These are phyloP conservation scores for Trifolium repens DNA, from an alignment of 306 rosid species.

Conservation along the genomic window DNA sequence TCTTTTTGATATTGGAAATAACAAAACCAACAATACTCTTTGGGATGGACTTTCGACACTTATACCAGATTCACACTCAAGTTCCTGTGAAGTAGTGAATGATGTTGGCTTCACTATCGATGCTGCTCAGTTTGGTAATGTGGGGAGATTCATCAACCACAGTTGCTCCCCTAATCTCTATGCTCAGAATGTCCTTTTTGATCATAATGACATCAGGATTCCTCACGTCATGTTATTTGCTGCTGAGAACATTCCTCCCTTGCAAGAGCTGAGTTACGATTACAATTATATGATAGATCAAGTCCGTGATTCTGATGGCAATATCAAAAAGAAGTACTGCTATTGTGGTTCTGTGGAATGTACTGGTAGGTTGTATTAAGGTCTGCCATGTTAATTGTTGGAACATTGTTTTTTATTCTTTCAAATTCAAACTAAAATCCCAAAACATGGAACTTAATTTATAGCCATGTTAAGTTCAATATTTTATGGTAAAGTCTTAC, in stretches of 20 bases:
- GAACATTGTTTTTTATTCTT: slow-evolving; percentile 10
- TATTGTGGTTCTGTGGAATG: slow-evolving; percentile 84
- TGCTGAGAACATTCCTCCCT: slow-evolving; percentile 92
- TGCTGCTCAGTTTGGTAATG: slow-evolving; percentile 75
- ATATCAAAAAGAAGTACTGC: slow-evolving; percentile 77
- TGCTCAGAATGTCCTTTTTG: slow-evolving; percentile 87
- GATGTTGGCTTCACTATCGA: slow-evolving; percentile 82
- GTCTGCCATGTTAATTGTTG: slow-evolving; percentile 3
- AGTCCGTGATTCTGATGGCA: slow-evolving; percentile 78
- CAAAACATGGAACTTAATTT: slow-evolving; percentile 1
- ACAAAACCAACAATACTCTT: slow-evolving; percentile 55
- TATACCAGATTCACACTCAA: slow-evolving; percentile 57
- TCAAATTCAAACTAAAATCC: neutral
- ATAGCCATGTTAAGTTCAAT: neutral
- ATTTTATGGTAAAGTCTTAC: neutral
- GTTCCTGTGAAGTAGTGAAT: slow-evolving; percentile 55
- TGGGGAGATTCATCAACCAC: slow-evolving; percentile 92
- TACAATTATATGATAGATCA: slow-evolving; percentile 78
- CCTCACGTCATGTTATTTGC: slow-evolving; percentile 95
- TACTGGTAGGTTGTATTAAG: slow-evolving; percentile 85
- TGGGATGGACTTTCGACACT: slow-evolving; percentile 77
- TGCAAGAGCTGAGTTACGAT: slow-evolving; percentile 84
- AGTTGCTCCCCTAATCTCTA: slow-evolving; percentile 95
- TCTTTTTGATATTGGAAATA: slow-evolving; percentile 88
- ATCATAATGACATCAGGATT: slow-evolving; percentile 81